phyloP scores from a whole-genome alignment of 768 basidiomycete genomes.

The Dioszegia aurantiaca region DNA sequence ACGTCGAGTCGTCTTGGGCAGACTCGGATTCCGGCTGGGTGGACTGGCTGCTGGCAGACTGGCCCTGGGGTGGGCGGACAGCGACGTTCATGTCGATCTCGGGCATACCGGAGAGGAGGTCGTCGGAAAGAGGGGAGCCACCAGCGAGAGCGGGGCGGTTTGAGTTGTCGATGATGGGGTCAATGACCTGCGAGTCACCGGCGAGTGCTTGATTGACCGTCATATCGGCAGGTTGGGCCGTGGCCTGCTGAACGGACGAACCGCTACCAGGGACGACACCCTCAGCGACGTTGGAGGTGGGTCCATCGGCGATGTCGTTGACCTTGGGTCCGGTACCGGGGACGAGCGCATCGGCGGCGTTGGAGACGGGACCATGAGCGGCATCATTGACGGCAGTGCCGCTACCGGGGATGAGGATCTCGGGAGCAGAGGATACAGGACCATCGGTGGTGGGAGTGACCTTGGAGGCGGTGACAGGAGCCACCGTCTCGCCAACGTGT shows the following conservation, averaged over 20 bases:
- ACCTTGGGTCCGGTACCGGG: constrained; percentile 1
- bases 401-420: not conserved
- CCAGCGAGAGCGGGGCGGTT: not conserved
- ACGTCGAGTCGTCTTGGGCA: no score
- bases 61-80: not conserved
- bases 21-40: not conserved
- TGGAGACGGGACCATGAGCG: not conserved
- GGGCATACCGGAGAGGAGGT: not conserved
- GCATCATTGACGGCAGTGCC: not conserved
- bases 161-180: not conserved
- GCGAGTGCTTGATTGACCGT: not conserved
- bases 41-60: not conserved
- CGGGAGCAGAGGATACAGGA: not conserved
- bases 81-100: constrained; percentile 1
- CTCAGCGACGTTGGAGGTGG: not conserved
- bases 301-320: not conserved
- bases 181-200: not conserved
- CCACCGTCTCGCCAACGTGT: not conserved
- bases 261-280: constrained; percentile 5
- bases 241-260: not conserved
- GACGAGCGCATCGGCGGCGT: not conserved
- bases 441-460: not conserved
- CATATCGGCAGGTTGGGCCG: not conserved
- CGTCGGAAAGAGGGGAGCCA: not conserved
- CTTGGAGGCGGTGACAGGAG: not conserved